A percentile compares a stretch with the other conserved stretches of the same genome.
Evolutionary conservation across 768 basidiomycete species (phyloP).

Genomic region (Lentinula edodes): DNA sequence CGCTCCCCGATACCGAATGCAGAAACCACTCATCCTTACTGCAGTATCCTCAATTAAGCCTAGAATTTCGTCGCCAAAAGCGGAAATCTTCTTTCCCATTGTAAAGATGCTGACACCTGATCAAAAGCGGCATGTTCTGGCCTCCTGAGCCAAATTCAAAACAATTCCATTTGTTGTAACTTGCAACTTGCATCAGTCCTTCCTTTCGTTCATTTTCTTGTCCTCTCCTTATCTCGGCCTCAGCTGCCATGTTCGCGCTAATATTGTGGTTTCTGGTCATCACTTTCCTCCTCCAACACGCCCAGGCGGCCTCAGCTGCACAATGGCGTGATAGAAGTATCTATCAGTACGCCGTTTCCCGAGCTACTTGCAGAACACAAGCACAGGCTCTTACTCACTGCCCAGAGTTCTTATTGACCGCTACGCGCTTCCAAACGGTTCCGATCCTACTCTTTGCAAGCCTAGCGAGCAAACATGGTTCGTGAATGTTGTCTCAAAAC

Average conservation of each 20-base stretch:
- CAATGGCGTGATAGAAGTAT: slow-evolving; percentile 75
- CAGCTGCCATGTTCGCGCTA: slow-evolving; percentile 1
- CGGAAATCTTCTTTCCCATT: neutral
- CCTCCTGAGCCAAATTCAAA: neutral
- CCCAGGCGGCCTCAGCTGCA: slow-evolving; percentile 57
- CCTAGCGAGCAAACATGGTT: slow-evolving; percentile 53
- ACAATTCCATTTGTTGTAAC: neutral
- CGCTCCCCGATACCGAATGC: neutral
- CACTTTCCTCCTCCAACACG: slow-evolving; percentile 17
- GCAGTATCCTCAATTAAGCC: neutral
- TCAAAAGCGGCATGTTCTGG: neutral
- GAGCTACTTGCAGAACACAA: neutral
- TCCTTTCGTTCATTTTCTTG: neutral
- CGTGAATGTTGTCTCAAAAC: neutral
- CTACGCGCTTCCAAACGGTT: slow-evolving; percentile 60
- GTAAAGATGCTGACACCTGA: neutral
- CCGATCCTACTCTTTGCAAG: slow-evolving; percentile 49
- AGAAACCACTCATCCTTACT: neutral
- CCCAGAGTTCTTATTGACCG: slow-evolving; percentile 70
- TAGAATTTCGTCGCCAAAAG: neutral
- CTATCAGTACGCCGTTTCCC: slow-evolving; percentile 50
- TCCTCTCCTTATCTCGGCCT: neutral
- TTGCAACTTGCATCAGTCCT: neutral
- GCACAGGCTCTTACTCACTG: neutral
- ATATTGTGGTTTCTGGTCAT: slow-evolving; percentile 13